Percentiles rank a stretch among this genome's conserved stretches.
Evolutionary conservation across 805 yeast species (phyloP).

Genomic region (Suhomyces vadensis): DNA sequence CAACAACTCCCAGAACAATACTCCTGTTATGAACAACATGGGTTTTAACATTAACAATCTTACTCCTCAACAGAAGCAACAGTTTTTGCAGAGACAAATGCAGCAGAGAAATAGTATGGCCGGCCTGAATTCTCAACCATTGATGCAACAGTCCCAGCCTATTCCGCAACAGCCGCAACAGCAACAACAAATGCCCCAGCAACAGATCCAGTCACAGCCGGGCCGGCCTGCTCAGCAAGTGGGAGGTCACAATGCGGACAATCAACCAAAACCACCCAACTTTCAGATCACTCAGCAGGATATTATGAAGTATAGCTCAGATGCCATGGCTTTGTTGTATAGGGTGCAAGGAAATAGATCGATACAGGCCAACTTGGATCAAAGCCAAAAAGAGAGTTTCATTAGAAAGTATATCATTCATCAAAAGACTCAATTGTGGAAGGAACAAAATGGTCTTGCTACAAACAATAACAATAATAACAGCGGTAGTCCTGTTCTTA

Average conservation of each 20-base stretch:
- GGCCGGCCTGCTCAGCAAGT: conserved; percentile 3
- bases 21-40: conserved; percentile 17
- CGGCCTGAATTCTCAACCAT: conserved; percentile 17
- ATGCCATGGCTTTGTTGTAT: conserved; percentile 39
- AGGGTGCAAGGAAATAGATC: conserved; percentile 39
- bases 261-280: conserved; percentile 27
- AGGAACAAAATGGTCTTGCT: conserved; percentile 27
- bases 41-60: conserved; percentile 25
- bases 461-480: conserved; percentile 4
- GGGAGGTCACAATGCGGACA: conserved; percentile 9
- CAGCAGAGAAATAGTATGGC: conserved; percentile 22
- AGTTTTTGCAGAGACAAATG: conserved; percentile 38
- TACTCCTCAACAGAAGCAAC: conserved; percentile 41
- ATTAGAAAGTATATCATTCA: conserved; percentile 40
- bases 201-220: conserved; percentile 16
- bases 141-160: conserved; percentile 21
- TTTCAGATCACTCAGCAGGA: conserved; percentile 40
- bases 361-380: conserved; percentile 36
- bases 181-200: conserved; percentile 25
- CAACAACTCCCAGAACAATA: conserved; percentile 11
- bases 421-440: conserved; percentile 33
- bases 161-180: conserved; percentile 22
- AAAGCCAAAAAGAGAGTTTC: conserved; percentile 38
- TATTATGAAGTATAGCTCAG: conserved; percentile 37
- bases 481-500: conserved; percentile 2